Base-by-base conservation (phyloP, 306 rosid genomes). In the Pyrus communis region DNA sequence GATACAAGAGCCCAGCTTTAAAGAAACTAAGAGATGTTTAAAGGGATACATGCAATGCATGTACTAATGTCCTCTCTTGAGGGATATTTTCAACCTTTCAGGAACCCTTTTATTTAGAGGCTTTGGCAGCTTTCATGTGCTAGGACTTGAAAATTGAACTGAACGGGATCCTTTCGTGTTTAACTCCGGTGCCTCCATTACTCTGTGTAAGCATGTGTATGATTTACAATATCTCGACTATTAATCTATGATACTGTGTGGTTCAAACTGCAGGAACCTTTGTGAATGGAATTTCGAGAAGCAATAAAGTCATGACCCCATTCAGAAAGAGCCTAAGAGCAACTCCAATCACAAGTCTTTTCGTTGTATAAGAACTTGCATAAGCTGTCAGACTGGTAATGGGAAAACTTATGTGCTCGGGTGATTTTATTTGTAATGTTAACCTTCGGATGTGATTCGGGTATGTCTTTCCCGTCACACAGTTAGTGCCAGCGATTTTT, bases 211-310 rank as follows among this genome's bases (percentile, higher is more conserved):
- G 46, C 23, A 33, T 33, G 12, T 27, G 4, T 66, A 27, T 19
- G 64, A 12, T 74, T 42, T 9, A 12, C 18, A 57, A 21, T 42
- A 15, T 25, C 40, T 59, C 18, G 52, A 43, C 22, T 11, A 6
- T 6, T 46, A 21, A 74, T 22, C 60, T 10, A 62, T 19, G 60
- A 52, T 21, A 27, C 17, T 57, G 12, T 46, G 27, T 75, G 45
- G n/a, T 51, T n/a, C 31, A 45, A 74, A 74, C 66, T 67, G 83
- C 83, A 83, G 86, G 83, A 79, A 45, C 49, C 54, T 45, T 69
- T 83, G 78, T 30, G 59, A 49, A 45, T 69, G 82, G 73, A 75
- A 31, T 69, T 67, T 19, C 40, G 57, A 76, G 79, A 69, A 78
- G 72, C 54, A 83, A 83, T 83, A 79, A 82, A 79, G 63, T 54